Base-by-base conservation (phyloP, 2,329 filamentous ascomycete genomes). In the Incumbomyces lentus region DNA sequence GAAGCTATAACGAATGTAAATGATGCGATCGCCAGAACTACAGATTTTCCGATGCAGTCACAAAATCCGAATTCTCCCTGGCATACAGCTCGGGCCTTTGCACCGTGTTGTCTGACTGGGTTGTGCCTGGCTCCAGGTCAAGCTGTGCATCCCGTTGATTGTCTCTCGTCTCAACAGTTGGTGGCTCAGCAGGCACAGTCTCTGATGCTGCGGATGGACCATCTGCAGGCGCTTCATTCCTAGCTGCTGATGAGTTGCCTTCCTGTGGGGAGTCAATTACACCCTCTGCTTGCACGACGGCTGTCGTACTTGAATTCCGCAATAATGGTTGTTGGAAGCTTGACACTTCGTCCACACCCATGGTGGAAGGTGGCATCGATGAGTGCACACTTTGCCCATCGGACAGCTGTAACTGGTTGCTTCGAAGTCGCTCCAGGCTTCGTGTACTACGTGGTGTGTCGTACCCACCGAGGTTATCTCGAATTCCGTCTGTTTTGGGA, bases 401-500 rank as follows among this genome's bases (percentile, higher is more conserved):
- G 13, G 13, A 12, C 18, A 48, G 17, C 6, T 44, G 22, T 8
- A 31, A 14, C 14, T 50, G 32, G 34, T 47, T 37, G 17, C 52
- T 52, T 12, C 47, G 49, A 16, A 58, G 34, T 10, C 55, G 43
- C 26, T 58, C 55, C 6, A 58, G 31, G 37, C 55, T 58, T 19
- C 48, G 46, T 13, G 52, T 51, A 37, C 52, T 54, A 7, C 47
- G 45, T 2, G 55, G 55, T 7, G 54, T 52, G 34, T 57, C 54
- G 31, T 47, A 49, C 6, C 54, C 53, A n/a, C 34, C 44, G 10
- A 45, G 22, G 13, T 37, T 31, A 30, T 45, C 42, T 6, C n/a
- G 22, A 3, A 11, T 2, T 3, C 7, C 22, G 14, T 26, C 26
- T 4, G 22, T 7, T 34, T 29, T 40, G n/a, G 16, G 22, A 30